Evolutionary conservation across 768 basidiomycete genomes (phyloP).

Genomic region (Boletus barrowsii): DNA sequence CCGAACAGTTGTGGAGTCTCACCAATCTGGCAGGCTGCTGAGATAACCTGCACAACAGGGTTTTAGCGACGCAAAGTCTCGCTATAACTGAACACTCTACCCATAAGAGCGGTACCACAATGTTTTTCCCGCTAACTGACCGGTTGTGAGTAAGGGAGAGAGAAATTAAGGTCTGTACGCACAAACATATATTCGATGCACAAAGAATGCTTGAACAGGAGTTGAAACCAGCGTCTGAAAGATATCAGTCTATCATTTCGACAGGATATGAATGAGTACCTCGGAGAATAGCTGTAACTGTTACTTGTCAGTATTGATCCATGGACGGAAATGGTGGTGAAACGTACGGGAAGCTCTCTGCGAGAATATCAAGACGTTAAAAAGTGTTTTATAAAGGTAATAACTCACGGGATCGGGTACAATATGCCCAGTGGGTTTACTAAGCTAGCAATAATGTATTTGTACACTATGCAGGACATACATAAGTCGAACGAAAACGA

Average conservation of each 20-base stretch:
- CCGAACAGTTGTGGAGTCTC: background rate
- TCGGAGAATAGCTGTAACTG: slow-evolving; percentile 4
- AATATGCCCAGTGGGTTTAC: background rate
- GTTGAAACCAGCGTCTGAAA: background rate
- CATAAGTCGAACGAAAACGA: background rate
- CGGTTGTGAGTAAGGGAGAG: background rate
- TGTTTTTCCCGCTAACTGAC: slow-evolving; percentile 4
- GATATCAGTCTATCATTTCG: background rate
- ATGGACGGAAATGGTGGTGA: background rate
- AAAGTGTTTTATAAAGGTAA: background rate
- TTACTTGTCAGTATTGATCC: background rate
- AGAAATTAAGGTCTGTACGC: background rate
- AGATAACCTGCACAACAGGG: background rate
- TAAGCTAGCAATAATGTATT: background rate
- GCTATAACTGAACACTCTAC: background rate
- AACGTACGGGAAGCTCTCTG: slow-evolving; percentile 12
- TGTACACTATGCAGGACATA: background rate
- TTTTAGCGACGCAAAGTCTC: background rate
- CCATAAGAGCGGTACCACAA: slow-evolving; percentile 3
- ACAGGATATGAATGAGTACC: background rate
- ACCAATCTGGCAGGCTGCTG: slow-evolving; percentile 6
- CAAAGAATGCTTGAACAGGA: background rate
- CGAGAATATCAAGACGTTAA: background rate
- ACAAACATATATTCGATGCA: slow-evolving; percentile 5
- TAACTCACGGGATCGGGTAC: background rate